Evolutionary conservation across 495 filamentous ascomycete genomes (phyloP).

Genomic region (Penicillium chermesinum): DNA sequence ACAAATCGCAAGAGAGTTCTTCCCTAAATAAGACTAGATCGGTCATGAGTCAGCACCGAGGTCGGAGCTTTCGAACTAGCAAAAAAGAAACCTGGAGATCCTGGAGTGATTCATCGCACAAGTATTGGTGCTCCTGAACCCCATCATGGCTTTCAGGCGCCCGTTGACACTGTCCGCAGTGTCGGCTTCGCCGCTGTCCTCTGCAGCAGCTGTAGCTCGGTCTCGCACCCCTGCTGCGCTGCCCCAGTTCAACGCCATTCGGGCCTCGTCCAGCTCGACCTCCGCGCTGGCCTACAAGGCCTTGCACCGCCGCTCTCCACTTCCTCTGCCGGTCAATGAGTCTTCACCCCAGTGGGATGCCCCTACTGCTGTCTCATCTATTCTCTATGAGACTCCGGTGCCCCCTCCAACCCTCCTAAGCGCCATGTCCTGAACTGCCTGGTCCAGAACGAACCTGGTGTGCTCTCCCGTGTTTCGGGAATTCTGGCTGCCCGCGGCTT

Average conservation of each 20-base stretch:
- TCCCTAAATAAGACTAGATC: conserved; percentile 8
- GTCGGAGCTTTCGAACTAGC: conserved; percentile 32
- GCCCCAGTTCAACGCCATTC: conserved; percentile 33
- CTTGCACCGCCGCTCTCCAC: conserved; percentile 79
- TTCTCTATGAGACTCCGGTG: conserved; percentile 95
- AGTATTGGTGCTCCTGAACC: conserved; percentile 15
- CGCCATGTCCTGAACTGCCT: conserved; percentile 95
- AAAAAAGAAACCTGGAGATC: conserved; percentile 31
- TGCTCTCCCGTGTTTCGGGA: conserved; percentile 91
- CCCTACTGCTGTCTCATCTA: conserved; percentile 90
- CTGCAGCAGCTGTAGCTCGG: conserved; percentile 24
- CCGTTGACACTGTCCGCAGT: conserved; percentile 38
- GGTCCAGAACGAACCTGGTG: conserved; percentile 97
- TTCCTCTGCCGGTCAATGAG: conserved; percentile 72
- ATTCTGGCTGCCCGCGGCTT: conserved; percentile 95
- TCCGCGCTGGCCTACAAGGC: conserved; percentile 97
- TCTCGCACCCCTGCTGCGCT: conserved; percentile 32
- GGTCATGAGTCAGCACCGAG: conserved; percentile 34
- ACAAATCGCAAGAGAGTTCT: neutral
- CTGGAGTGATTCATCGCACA: conserved; percentile 27
- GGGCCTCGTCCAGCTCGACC: conserved; percentile 60
- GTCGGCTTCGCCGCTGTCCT: conserved; percentile 34
- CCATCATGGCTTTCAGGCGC: conserved; percentile 47
- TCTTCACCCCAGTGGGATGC: conserved; percentile 81
- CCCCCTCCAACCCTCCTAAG: conserved; percentile 82